Base-by-base conservation (phyloP, 2,329 filamentous ascomycete genomes). In the Mycocentrospora acerina region DNA sequence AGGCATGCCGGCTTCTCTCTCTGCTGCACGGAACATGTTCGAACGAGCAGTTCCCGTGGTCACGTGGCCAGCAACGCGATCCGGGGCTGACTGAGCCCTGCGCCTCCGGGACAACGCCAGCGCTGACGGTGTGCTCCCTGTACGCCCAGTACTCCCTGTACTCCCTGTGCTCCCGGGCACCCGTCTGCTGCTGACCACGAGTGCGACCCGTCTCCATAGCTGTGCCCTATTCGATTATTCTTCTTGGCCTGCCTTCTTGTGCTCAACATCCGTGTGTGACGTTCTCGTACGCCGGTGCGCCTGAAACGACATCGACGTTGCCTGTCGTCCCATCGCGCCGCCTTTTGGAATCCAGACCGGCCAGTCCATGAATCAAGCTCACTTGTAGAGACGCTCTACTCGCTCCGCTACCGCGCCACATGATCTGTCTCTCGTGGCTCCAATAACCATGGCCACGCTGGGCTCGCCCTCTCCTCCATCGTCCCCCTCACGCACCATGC, bases 381-480 rank as follows among this genome's bases (percentile, higher is more conserved):
- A 37, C 44, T 5, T 6, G 19, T 22, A 22, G 19, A 22, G 40
- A 33, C 38, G 22, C 38, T 26, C 35, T 19, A 31, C 19, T 42
- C 42, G 33, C 39, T 40, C 15, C 17, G 24, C 41, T 27, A 32
- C 43, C 43, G 46, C 45, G 44, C 53, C 59, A 51, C 47, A 59
- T 62, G 61, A 56, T 40, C 48, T 32, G 38, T 44, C 36, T 40
- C 38, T 42, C 43, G 36, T 43, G 48, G 40, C 42, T 33, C 48
- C 42, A 30, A 33, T 49, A 48, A 51, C 40, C 36, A 69, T 69
- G 66, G 64, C 67, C 57, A 68, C 63, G 30, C 48, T 69, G 43
- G 64, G 54, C 42, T 66, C 67, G 40, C 63, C 64, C 25, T 68
- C 66, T 11, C 59, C 66, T 44, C 64, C 67, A 17, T 57, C 57